Percentiles rank a stretch among this genome's conserved stretches.
phyloP scores from a whole-genome alignment of 1,284 basidiomycete genomes.

The Mycosarcoma mackinlayi region DNA sequence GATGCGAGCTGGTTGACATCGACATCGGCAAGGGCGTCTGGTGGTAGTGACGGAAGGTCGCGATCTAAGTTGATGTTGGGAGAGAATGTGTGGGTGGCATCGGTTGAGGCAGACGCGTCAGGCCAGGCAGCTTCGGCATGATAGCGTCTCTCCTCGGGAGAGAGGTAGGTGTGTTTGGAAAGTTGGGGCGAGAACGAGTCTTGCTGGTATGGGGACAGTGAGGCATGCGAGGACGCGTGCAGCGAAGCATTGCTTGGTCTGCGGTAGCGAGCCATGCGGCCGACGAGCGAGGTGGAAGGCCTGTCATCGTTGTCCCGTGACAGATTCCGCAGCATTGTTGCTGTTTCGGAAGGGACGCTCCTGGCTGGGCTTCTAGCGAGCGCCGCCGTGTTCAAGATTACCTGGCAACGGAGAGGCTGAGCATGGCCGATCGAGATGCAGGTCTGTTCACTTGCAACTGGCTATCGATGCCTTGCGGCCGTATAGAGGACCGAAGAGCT shows the following conservation, averaged over 20 bases:
- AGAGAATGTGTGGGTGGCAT: constrained; percentile 23
- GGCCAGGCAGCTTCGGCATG: constrained; percentile 17
- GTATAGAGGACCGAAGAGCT: no score
- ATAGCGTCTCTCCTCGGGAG: constrained; percentile 32
- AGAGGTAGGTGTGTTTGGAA: constrained; percentile 24
- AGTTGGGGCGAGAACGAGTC: constrained; percentile 1
- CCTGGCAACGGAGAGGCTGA: no score
- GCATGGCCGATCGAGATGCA: no score
- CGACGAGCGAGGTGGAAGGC: constrained; percentile 14
- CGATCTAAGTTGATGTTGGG: constrained; percentile 37
- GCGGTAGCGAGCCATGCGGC: constrained; percentile 25
- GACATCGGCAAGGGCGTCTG: constrained; percentile 30
- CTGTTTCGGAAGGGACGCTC: not conserved
- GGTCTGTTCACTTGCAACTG: no score
- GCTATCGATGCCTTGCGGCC: no score
- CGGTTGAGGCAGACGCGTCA: constrained; percentile 22
- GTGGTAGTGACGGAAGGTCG: constrained; percentile 35
- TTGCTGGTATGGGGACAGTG: constrained; percentile 13
- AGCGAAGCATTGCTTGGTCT: constrained; percentile 23
- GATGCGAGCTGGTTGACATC: constrained; percentile 14
- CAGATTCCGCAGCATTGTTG: constrained; percentile 18
- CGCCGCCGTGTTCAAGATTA: no score
- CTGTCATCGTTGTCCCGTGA: constrained; percentile 9
- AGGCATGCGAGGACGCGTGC: constrained; percentile 2
- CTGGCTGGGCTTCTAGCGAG: no score